Evolutionary conservation across 176 grass and related monocot genomes (phyloP), one percentile per base, ranked within the genome.

Genomic region (Paspalum notatum): DNA sequence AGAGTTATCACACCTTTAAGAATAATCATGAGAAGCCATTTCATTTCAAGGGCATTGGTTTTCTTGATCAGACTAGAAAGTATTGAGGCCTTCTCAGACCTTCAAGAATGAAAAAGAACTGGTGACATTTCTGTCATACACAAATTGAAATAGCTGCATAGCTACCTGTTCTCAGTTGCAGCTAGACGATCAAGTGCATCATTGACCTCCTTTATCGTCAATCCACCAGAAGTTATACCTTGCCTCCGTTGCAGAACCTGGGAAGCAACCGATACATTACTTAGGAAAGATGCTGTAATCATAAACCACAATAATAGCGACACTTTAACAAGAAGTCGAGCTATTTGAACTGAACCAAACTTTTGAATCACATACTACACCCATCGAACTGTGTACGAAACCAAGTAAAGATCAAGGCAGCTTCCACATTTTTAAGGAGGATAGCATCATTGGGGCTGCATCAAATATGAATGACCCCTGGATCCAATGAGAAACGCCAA

Each of bases 1-100:
- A 71, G 67, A 60, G 54, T 25, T 61, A 79, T 52, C 59, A 39
- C 20, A 94, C 95, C 92, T 94, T 98, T 98, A 51, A 94, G 84
- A 88, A 98, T 94, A 74, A 98, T 93, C 92, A 98, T 98, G 40
- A 95, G 67, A 91, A 98, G 89, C 95, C 92, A 98, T 81, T 98
- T 94, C 95, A 98, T 95, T 87, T 98, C 95, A 45, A 73, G 15
- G 77, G 95, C 79, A 93, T 91, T 98, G 63, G 95, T 95, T 90
- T 93, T 98, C 78, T 95, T 95, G 59, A 98, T 94, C 54, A 98
- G 81, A 74, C 62, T 73, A 79, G 90, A 82, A 77, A 98, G 90
- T 74, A 95, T 84, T 7, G 60, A 77, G 65, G 95, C 88, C 81
- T 98, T 98, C 68, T 89, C 90, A 44, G 85, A 87, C 88, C 95